Evolutionary conservation across 192 early-diverging fungal species (phyloP).

Genomic region (Geosiphon pyriformis): DNA sequence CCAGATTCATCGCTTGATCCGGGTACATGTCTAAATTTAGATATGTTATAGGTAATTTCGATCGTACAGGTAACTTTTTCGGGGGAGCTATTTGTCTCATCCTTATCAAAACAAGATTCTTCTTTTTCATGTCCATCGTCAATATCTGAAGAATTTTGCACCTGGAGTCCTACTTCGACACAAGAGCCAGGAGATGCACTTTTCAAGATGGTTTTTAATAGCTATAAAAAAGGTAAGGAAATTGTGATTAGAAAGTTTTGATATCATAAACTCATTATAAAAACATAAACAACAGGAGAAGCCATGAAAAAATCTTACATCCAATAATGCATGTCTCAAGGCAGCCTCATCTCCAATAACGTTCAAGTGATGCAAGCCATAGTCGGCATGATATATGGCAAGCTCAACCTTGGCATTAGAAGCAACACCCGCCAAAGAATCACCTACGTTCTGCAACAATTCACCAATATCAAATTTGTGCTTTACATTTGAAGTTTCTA

Average conservation of each 20-base stretch:
- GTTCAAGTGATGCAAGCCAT: slow-evolving; percentile 44
- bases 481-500: neutral
- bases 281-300: slow-evolving; percentile 1
- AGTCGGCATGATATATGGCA: slow-evolving; percentile 50
- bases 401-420: slow-evolving; percentile 47
- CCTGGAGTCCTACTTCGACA: slow-evolving; percentile 45
- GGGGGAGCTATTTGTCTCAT: slow-evolving; percentile 10
- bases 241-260: too few species aligned
- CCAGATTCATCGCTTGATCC: slow-evolving; percentile 12
- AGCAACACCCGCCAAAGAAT: slow-evolving; percentile 52
- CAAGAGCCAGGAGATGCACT: slow-evolving; percentile 42
- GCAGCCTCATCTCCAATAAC: slow-evolving; percentile 50
- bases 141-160: neutral
- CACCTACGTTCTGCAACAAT: slow-evolving; percentile 49
- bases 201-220: slow-evolving; percentile 46
- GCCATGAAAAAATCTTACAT: slow-evolving; percentile 32
- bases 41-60: slow-evolving; percentile 32
- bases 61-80: slow-evolving; percentile 36
- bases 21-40: slow-evolving; percentile 15
- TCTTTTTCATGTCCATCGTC: slow-evolving; percentile 19
- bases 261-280: neutral
- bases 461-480: slow-evolving; percentile 53
- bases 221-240: slow-evolving; percentile 30
- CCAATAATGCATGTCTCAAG: slow-evolving; percentile 47
- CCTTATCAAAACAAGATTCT: slow-evolving; percentile 9